These are phyloP conservation scores for Radiomyces spectabilis DNA, from an alignment of 192 early-diverging fungal species.

Conservation along the genomic window DNA sequence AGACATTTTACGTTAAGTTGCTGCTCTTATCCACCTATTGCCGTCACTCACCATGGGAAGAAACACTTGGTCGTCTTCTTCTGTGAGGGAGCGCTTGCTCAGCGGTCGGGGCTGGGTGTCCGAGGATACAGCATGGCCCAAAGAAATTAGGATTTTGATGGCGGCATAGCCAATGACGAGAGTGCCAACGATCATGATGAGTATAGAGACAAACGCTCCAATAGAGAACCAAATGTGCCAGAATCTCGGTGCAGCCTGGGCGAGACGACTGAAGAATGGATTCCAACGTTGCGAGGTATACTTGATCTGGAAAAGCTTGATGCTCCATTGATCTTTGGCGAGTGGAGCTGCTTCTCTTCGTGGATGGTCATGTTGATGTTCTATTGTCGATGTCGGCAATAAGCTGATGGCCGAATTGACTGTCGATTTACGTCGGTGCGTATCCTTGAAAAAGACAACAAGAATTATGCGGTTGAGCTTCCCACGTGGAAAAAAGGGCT, in stretches of 20 bases:
- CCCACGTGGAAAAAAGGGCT: background rate
- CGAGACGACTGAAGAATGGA: slow-evolving; percentile 29
- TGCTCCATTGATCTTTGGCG: slow-evolving; percentile 6
- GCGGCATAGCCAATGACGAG: slow-evolving; percentile 40
- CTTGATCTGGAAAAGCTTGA: slow-evolving; percentile 40
- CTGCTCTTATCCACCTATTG: background rate
- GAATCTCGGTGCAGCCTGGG: slow-evolving; percentile 30
- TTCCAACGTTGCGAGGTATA: slow-evolving; percentile 43
- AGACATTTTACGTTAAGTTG: background rate
- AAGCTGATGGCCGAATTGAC: background rate
- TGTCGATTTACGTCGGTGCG: background rate
- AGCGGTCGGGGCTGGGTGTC: slow-evolving; percentile 8
- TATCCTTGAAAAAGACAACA: background rate
- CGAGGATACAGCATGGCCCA: slow-evolving; percentile 1
- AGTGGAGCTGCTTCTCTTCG: background rate
- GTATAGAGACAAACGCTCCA: slow-evolving; percentile 37
- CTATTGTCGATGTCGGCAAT: slow-evolving; percentile 12
- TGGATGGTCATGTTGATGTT: background rate
- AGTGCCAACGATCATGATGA: slow-evolving; percentile 39
- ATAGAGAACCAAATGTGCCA: slow-evolving; percentile 54
- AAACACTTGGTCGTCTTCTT: slow-evolving; percentile 37
- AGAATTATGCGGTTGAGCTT: background rate
- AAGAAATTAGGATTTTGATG: slow-evolving; percentile 22
- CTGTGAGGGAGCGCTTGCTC: background rate
- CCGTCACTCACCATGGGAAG: slow-evolving; percentile 51